These are phyloP conservation scores for Arthrobotrys sinensis DNA, from an alignment of 2,329 filamentous ascomycete species.

Conservation along the genomic window DNA sequence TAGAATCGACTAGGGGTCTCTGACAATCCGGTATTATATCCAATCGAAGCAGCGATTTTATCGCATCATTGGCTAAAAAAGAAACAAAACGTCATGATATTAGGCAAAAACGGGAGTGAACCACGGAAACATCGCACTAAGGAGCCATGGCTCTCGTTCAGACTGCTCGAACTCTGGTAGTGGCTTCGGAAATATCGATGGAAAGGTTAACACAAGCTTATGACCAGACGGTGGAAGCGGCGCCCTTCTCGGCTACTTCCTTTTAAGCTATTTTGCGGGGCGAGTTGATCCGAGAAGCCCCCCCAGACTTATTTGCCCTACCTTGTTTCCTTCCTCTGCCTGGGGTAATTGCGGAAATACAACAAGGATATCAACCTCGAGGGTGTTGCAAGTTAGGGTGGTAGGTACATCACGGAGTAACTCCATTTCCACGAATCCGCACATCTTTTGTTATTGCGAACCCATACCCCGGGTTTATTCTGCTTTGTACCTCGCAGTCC, in stretches of 20 bases:
- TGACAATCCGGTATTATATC: background rate
- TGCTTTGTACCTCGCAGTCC: slow-evolving; percentile 21
- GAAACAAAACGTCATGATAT: slow-evolving; percentile 52
- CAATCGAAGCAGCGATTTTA: background rate
- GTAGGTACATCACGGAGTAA: slow-evolving; percentile 52
- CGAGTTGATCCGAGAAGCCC: slow-evolving; percentile 59
- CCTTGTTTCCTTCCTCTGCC: slow-evolving; percentile 8
- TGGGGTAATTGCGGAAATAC: slow-evolving; percentile 40
- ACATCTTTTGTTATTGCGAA: slow-evolving; percentile 29
- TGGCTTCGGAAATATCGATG: slow-evolving; percentile 37
- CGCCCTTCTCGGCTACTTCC: slow-evolving; percentile 54
- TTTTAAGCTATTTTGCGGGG: slow-evolving; percentile 60
- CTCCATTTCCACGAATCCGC: slow-evolving; percentile 60
- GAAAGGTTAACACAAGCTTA: slow-evolving; percentile 17
- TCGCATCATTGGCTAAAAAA: slow-evolving; percentile 52
- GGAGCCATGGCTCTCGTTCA: slow-evolving; percentile 46
- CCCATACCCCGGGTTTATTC: slow-evolving; percentile 41
- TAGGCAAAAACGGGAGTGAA: slow-evolving; percentile 60
- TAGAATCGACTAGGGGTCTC: background rate
- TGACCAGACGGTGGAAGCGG: slow-evolving; percentile 38
- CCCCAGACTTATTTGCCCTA: background rate
- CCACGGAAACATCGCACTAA: slow-evolving; percentile 51
- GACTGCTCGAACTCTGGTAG: slow-evolving; percentile 5
- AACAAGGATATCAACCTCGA: slow-evolving; percentile 38
- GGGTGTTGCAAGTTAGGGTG: slow-evolving; percentile 21